These are phyloP conservation scores for Colletotrichum lindemuthianum DNA, from an alignment of 2,329 filamentous ascomycete species.

Conservation along the genomic window DNA sequence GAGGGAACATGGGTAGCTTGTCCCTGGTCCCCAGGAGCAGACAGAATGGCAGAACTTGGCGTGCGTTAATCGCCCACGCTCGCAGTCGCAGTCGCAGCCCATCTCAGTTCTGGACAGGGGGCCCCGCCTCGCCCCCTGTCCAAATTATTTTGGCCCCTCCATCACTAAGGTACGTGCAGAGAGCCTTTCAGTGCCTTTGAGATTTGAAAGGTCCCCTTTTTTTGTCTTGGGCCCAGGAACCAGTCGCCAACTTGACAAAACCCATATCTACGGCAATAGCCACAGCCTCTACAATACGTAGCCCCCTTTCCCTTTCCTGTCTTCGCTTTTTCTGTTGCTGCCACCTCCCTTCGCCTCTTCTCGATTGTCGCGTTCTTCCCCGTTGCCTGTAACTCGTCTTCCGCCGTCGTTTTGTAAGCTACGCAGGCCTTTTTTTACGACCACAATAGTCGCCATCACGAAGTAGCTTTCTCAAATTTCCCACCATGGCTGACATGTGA, in stretches of 20 bases:
- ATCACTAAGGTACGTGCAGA: conserved; percentile 39
- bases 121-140: conserved; percentile 30
- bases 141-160: conserved; percentile 53
- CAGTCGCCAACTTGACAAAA: conserved; percentile 17
- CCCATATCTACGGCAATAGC: conserved; percentile 37
- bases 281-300: conserved; percentile 9
- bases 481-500: conserved; percentile 44
- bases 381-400: neutral
- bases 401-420: too few relatives aligned
- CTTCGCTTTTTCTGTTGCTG: conserved; percentile 10
- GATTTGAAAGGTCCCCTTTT: conserved; percentile 27
- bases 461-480: conserved; percentile 5
- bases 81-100: too few relatives aligned
- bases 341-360: conserved; percentile 14
- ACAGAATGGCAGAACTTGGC: too few relatives aligned
- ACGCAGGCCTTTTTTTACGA: neutral
- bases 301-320: neutral
- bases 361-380: neutral
- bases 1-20: too few relatives aligned
- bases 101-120: conserved; percentile 25
- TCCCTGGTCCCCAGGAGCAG: too few relatives aligned
- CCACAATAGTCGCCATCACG: neutral
- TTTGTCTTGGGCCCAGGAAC: conserved; percentile 1
- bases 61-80: too few relatives aligned
- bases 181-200: too few relatives aligned